Evolutionary conservation across 306 rosid genomes (phyloP), one percentile per base, ranked within the genome.

Genomic region (Vigna radiata): DNA sequence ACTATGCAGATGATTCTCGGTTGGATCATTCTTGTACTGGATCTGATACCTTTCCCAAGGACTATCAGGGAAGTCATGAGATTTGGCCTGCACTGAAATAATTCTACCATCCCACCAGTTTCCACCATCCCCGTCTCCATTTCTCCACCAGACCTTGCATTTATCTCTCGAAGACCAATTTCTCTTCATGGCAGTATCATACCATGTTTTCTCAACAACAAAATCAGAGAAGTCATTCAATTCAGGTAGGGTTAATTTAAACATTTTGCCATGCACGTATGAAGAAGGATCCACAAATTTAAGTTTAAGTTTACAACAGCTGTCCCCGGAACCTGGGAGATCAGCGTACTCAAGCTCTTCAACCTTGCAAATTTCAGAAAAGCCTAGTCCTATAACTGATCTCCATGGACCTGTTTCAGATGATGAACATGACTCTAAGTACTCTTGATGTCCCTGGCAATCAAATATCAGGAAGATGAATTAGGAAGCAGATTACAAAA

Each of bases 101-200:
- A 93, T 77, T 77, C 83, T 84, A 56, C 98, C 98, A 15, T 72
- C 73, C 96, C 96, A 90, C 96, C 94, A 90, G 56, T 59, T 77
- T 19, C 97, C 97, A 61, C 85, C 85, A 68, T 84, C 84, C 33
- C 85, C 88, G 14, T 59, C 83, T 68, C 75, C 81, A 82, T 89
- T 82, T 81, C 84, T 85, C 98, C 98, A 93, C 96, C 96, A 93
- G 63, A 93, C 93, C 68, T 53, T n/a, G 72, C 98, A 93, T 81
- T 75, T 86, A 76, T 93, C 98, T 70, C 92, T 75, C 14, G 58
- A 65, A 13, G 88, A 77, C 98, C 98, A 93, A 77, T 89, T 90
- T 83, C 89, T 89, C 74, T 78, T 70, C 77, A 89, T 77, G 44
- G 91, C 79, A 75, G 86, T 85, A 78, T 93, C 96, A 53, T 88